Base-by-base conservation (phyloP, 176 grass and related monocot species). In the Elaeis guineensis region DNA sequence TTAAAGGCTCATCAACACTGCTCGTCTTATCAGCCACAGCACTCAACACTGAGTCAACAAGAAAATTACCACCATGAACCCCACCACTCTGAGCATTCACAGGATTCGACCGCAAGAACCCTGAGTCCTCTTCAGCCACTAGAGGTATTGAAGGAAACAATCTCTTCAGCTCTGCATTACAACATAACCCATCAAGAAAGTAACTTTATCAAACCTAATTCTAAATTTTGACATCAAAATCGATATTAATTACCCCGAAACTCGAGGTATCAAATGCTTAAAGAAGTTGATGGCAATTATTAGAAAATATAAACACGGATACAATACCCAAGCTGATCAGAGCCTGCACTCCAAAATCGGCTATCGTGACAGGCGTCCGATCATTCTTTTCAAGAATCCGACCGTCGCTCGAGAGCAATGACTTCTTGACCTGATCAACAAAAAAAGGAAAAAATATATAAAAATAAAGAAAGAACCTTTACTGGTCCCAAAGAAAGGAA, bases 261-360 rank as follows among this genome's bases (percentile, higher is more conserved):
- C 1, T 12, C 35, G 5, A 44, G 11, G 8, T 44, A 44, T 44
- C 11, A 29, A 29, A 29, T 29, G 28, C 5, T 29, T 29, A 6
- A 29, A 29, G 28, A 29, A 6, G 28, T 29, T 29, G 28, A 5
- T 29, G 28, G 28, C 5, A 29, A 0, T 29, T 29, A 29, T 29
- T 6, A 29, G 35, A 12, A 44, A 12, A 44, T 12, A 44, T 44
- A 44, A 29, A 44, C 2, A 44, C 35, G 3, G 21, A 35, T 52
- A 30, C 63, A 62, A 80, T 69, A 91, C 92, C 87, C 19, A 91
- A 82, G 65, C 92, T 91, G 76, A 97, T 66, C 73, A 97, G 81
- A 75, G 87, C 81, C 61, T 97, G 87, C 52, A 97, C 92, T 19
- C 86, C 76, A n/a, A 97, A 96, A 82, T 97, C 87, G 0, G 92